These are phyloP conservation scores for Metschnikowia henanensis DNA, from an alignment of 805 yeast genomes.

Conservation along the genomic window DNA sequence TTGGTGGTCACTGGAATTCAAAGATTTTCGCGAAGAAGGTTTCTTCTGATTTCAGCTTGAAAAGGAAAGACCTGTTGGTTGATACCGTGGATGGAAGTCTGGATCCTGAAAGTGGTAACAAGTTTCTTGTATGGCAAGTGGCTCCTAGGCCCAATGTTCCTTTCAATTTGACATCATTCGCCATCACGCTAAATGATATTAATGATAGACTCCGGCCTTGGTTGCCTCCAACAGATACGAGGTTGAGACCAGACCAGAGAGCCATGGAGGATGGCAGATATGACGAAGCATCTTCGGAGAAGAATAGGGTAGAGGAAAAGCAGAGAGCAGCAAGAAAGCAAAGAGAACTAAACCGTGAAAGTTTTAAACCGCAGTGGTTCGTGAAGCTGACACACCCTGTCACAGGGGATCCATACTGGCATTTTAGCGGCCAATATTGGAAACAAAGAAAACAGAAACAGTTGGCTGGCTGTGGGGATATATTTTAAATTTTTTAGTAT, in stretches of 20 bases:
- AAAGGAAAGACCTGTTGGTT: constrained; percentile 26
- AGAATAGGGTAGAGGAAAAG: constrained; percentile 67
- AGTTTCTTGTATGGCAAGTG: constrained; percentile 82
- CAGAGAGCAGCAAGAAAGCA: constrained; percentile 76
- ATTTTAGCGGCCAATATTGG: constrained; percentile 76
- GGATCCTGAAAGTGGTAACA: constrained; percentile 42
- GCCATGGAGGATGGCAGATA: constrained; percentile 68
- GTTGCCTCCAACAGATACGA: constrained; percentile 87
- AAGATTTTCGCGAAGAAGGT: constrained; percentile 70
- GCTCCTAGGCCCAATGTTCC: constrained; percentile 76
- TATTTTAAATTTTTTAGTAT: no score
- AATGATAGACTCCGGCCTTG: constrained; percentile 61
- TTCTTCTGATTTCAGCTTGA: constrained; percentile 18
- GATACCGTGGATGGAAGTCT: constrained; percentile 24
- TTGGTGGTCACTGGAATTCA: constrained; percentile 96
- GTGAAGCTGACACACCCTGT: constrained; percentile 67
- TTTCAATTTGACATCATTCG: constrained; percentile 84
- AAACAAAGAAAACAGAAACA: constrained; percentile 52
- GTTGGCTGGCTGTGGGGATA: constrained; percentile 53
- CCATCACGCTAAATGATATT: constrained; percentile 76
- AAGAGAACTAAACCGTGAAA: constrained; percentile 54
- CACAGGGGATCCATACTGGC: constrained; percentile 83
- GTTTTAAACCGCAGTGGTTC: constrained; percentile 76
- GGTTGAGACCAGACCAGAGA: constrained; percentile 84
- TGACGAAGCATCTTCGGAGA: constrained; percentile 70